phyloP scores from a whole-genome alignment of 1,284 basidiomycete genomes.

The Ceratobasidium sp. region DNA sequence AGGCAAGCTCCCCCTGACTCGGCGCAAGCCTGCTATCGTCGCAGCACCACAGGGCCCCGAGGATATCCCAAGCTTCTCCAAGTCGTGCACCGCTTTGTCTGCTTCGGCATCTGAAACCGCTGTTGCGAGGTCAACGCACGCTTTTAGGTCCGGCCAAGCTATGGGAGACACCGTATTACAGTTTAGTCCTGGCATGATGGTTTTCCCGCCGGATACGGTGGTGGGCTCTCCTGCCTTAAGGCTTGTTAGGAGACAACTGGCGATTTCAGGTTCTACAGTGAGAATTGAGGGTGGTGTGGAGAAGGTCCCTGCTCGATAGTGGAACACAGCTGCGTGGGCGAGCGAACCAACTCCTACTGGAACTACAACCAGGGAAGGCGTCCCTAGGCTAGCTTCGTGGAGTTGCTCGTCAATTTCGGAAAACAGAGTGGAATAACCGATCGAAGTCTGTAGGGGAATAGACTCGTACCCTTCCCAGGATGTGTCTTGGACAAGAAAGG shows the following conservation, averaged over 20 bases:
- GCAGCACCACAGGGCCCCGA: slow-evolving; percentile 42
- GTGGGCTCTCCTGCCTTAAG: slow-evolving; percentile 24
- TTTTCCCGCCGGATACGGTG: slow-evolving; percentile 25
- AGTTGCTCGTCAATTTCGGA: slow-evolving; percentile 41
- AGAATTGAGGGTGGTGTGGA: slow-evolving; percentile 25
- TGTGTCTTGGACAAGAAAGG: slow-evolving; percentile 41
- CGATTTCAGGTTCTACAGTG: slow-evolving; percentile 41
- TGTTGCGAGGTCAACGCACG: slow-evolving; percentile 34
- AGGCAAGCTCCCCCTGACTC: neutral
- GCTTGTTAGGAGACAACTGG: slow-evolving; percentile 36
- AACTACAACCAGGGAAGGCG: slow-evolving; percentile 34
- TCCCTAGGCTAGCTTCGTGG: neutral
- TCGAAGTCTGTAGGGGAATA: slow-evolving; percentile 40
- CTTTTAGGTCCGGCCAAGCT: slow-evolving; percentile 40
- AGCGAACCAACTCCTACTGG: slow-evolving; percentile 43
- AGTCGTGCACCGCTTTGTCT: slow-evolving; percentile 34
- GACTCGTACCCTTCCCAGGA: slow-evolving; percentile 38
- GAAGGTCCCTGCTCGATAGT: slow-evolving; percentile 31
- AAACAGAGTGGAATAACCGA: slow-evolving; percentile 42
- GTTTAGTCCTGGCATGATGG: slow-evolving; percentile 43
- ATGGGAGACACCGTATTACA: slow-evolving; percentile 42
- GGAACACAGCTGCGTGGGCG: slow-evolving; percentile 41
- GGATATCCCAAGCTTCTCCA: slow-evolving; percentile 15
- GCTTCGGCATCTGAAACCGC: slow-evolving; percentile 38
- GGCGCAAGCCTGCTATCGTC: slow-evolving; percentile 33